A percentile compares a stretch with the other conserved stretches of the same genome.
phyloP scores from a whole-genome alignment of 129 eudicot species.

The Centaurea solstitialis region DNA sequence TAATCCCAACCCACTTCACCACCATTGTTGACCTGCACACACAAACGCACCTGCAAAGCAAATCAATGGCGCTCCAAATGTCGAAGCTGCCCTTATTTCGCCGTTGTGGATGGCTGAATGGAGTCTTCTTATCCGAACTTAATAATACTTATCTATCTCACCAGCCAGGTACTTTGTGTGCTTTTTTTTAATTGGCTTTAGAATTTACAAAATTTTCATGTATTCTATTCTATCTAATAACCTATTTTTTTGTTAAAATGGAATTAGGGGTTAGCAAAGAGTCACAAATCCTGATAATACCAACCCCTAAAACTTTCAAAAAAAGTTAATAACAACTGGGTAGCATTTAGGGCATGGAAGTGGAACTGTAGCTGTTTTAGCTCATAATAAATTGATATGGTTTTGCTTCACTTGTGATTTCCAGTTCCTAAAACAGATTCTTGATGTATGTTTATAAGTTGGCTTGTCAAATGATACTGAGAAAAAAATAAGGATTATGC shows the following conservation, averaged over 20 bases:
- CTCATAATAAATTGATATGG: not conserved
- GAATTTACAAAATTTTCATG: too few relatives aligned
- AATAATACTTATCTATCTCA: not conserved
- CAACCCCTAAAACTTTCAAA: too few relatives aligned
- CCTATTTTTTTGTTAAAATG: too few relatives aligned
- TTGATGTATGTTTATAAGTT: not conserved
- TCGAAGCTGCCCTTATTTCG: slow-evolving; percentile 43
- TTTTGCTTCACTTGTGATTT: not conserved
- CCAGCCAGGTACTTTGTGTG: slow-evolving; percentile 30
- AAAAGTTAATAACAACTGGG: not conserved
- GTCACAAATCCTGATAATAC: too few relatives aligned
- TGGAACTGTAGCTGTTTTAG: not conserved
- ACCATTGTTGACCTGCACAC: not conserved
- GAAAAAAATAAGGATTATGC: not conserved
- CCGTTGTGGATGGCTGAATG: slow-evolving; percentile 28
- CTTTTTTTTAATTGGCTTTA: too few relatives aligned
- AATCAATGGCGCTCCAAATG: slow-evolving; percentile 49
- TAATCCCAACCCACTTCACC: not conserved
- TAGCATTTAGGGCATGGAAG: slow-evolving; percentile 1
- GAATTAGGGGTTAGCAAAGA: too few relatives aligned
- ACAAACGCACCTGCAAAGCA: slow-evolving; percentile 13
- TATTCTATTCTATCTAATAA: too few relatives aligned
- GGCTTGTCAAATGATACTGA: not conserved
- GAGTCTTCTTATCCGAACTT: slow-evolving; percentile 27
- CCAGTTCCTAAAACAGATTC: not conserved